Base-by-base conservation (phyloP, 768 basidiomycete genomes). In the Kwoniella europaea region DNA sequence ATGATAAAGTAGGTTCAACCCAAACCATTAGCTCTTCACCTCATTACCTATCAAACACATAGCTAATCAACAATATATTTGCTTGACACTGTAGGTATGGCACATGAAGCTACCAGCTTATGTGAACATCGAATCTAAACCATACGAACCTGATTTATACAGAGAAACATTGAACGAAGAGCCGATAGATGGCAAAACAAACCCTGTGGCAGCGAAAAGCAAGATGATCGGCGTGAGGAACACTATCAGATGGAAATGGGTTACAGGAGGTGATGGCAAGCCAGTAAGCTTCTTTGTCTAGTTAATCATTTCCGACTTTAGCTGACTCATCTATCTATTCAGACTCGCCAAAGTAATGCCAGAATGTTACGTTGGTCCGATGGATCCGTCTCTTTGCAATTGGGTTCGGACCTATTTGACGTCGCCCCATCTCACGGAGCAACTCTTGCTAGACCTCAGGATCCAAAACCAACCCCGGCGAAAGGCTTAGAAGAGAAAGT, bases 351-450 rank as follows among this genome's bases (percentile, higher is more conserved):
- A 86, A 93, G 93, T 16, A 99, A 99, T 80, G 89, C 91, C 72
- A 91, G 94, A 41, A 86, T 98, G 50, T 89, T 99, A 68, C 89
- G 91, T 15, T 99, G 97, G 97, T 97, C 94, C 6, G 97, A 99
- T 81, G 96, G 96, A 16, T 88, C 91, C 15, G 85, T 94, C 67
- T 95, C 94, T 76, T 88, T 99, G 41, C 91, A 92, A 73, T 85
- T 99, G 66, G 97, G 97, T 54, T 91, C 92, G 82, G 96, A 98
- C 79, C 86, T 97, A 4, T 98, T 95, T 84, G 94, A 98, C 85
- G 89, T 98, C 62, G 71, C 76, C 18, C 63, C 76, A 15, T 79
- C 78, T 10, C 62, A 74, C 60, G 76, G 76, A 10, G 63, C 71
- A 6, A 64, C 50, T 67, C 69, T 71, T 2, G 53, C 71, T 42